Base-by-base conservation (phyloP, 1,284 basidiomycete species). In the Irpex sp. region DNA sequence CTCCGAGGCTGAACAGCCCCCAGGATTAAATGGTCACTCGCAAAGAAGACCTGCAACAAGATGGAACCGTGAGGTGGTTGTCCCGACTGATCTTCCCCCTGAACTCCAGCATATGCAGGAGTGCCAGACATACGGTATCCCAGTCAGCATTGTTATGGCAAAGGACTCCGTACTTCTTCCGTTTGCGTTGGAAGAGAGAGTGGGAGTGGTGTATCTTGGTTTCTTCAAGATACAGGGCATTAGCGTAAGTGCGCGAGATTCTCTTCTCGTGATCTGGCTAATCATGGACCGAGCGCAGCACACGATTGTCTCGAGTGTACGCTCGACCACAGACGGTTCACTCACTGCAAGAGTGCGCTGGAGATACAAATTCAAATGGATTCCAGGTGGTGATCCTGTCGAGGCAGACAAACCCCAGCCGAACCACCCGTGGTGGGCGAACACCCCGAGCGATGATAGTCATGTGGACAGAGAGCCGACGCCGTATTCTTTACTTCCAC, bases 401-500 rank as follows among this genome's bases (percentile, higher is more conserved):
- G 28, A 21, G 23, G 23, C 37, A 14, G 58, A 35, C 36, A 16
- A 57, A 51, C 52, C 60, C 14, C 61, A 54, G 35, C 61, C 63
- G 8, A 18, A 18, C n/a, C 33, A 49, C 19, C 64, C 63, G 12
- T 66, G 65, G 65, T 63, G 62, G 65, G n/a, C 57, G 9, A n/a
- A n/a, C 37, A 48, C 19, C 23, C 45, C 28, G 49, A 58, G 19
- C 52, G 36, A 52, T 7, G 56, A 53, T 51, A 23, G 18, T 18
- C 9, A 19, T 21, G 21, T 19, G 21, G 48, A 21, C 9, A 16
- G 10, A 8, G 61, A 63, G 37, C 12, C 64, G 2, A 55, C 58
- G 36, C 67, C 68, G 2, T 73, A 67, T 59, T 73, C 71, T 33
- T 70, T 75, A 54, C 65, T 78, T 7, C 77, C 77, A 1, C 61